Conservation (phyloP, 768 basidiomycete species). For the Lactifluus rugatus region DNA sequence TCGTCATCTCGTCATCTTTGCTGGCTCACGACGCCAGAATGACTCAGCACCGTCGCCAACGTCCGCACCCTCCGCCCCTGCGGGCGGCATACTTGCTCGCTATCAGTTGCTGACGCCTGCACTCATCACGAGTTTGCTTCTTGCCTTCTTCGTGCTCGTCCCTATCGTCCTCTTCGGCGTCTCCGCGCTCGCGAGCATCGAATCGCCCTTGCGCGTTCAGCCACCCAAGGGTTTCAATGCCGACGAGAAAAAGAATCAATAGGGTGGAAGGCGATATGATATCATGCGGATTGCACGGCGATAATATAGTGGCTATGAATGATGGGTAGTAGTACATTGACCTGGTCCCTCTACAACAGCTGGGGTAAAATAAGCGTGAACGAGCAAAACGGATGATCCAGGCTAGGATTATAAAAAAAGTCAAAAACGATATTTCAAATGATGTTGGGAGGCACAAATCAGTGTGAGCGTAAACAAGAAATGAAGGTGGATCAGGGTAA, state of each 20-base stretch:
- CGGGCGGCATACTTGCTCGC: constrained; percentile 55
- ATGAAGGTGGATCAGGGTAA: not conserved
- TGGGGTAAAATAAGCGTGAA: constrained; percentile 13
- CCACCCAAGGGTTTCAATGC: constrained; percentile 58
- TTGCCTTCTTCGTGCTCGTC: constrained; percentile 56
- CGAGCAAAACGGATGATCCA: constrained; percentile 10
- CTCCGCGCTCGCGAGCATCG: constrained; percentile 60
- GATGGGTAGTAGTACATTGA: constrained; percentile 17
- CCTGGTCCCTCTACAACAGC: constrained; percentile 10
- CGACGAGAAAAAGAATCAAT: constrained; percentile 71
- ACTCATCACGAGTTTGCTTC: constrained; percentile 54
- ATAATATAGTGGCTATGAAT: constrained; percentile 16
- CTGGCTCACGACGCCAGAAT: constrained; percentile 44
- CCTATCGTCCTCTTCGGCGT: constrained; percentile 59
- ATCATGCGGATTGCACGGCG: constrained; percentile 1
- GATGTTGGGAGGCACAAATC: not conserved
- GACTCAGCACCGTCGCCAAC: constrained; percentile 21
- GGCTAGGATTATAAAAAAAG: constrained; percentile 1
- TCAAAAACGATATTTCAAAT: not conserved
- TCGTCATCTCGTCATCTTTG: constrained; percentile 56
- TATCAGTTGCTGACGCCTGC: constrained; percentile 75
- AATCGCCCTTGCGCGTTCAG: constrained; percentile 55
- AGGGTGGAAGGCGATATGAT: not conserved
- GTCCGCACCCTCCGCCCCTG: constrained; percentile 29
- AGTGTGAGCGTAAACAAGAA: not conserved